A percentile compares a stretch with the other conserved stretches of the same genome.
Conservation (phyloP, 2,329 filamentous ascomycete species). For the Aspergillus terreus region DNA sequence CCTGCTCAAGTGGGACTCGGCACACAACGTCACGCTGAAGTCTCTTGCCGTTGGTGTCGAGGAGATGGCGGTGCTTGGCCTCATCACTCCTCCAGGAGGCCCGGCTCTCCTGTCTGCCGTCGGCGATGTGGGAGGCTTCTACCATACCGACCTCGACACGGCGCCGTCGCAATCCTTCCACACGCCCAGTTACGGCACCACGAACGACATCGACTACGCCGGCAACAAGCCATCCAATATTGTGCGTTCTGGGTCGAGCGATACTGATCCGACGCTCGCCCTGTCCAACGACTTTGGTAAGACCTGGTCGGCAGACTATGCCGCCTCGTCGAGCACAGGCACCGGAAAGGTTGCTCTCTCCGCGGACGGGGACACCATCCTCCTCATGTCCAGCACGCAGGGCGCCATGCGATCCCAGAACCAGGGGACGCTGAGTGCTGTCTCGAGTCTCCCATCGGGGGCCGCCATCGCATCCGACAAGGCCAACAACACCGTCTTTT, state of each 20-base stretch:
- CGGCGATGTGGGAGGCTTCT: slow-evolving; percentile 52
- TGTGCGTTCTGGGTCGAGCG: slow-evolving; percentile 49
- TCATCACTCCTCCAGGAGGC: slow-evolving; percentile 50
- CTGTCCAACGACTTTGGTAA: slow-evolving; percentile 50
- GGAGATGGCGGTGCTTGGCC: slow-evolving; percentile 49
- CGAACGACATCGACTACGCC: slow-evolving; percentile 41
- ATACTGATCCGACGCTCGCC: slow-evolving; percentile 41
- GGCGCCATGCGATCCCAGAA: slow-evolving; percentile 17
- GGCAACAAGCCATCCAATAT: slow-evolving; percentile 45
- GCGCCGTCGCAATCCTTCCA: slow-evolving; percentile 47
- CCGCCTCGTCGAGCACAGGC: slow-evolving; percentile 42
- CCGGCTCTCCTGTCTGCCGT: slow-evolving; percentile 52
- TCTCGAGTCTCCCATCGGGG: slow-evolving; percentile 44
- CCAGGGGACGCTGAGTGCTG: slow-evolving; percentile 39
- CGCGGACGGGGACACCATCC: slow-evolving; percentile 47
- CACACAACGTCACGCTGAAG: slow-evolving; percentile 48
- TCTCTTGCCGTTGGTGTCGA: slow-evolving; percentile 55
- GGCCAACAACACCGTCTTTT: slow-evolving; percentile 51
- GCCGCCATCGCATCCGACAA: slow-evolving; percentile 55
- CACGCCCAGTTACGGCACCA: slow-evolving; percentile 46
- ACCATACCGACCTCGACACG: slow-evolving; percentile 36
- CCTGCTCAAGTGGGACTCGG: slow-evolving; percentile 53
- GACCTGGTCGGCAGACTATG: slow-evolving; percentile 49
- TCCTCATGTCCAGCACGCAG: slow-evolving; percentile 20
- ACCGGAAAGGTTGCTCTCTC: slow-evolving; percentile 50